These are phyloP conservation scores for Neoboletus magnificus DNA, from an alignment of 768 basidiomycete genomes.

Conservation along the genomic window DNA sequence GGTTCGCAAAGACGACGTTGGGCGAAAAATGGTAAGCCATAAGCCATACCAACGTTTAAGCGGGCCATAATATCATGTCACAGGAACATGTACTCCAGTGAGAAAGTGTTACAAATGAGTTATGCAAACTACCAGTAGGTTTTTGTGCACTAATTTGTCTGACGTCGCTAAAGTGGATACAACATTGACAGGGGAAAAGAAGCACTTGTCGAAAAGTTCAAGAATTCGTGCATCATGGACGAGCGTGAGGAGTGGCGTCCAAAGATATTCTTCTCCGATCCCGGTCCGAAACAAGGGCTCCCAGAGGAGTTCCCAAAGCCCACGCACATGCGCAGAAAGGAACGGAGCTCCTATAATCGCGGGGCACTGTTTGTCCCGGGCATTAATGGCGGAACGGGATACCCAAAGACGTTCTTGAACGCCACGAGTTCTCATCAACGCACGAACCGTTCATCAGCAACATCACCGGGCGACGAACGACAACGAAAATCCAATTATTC, in stretches of 20 bases:
- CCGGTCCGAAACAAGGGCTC: slow-evolving; percentile 68
- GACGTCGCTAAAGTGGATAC: slow-evolving; percentile 7
- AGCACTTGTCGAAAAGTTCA: slow-evolving; percentile 88
- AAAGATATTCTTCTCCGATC: slow-evolving; percentile 74
- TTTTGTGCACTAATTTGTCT: not conserved
- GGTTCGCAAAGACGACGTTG: slow-evolving; percentile 68
- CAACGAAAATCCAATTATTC: slow-evolving; percentile 21
- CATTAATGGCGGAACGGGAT: slow-evolving; percentile 21
- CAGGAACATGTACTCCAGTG: slow-evolving; percentile 91
- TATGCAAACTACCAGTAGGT: slow-evolving; percentile 91
- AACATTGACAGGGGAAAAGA: slow-evolving; percentile 68
- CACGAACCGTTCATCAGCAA: slow-evolving; percentile 10
- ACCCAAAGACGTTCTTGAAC: slow-evolving; percentile 30
- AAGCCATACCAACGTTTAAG: not conserved
- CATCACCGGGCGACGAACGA: slow-evolving; percentile 23
- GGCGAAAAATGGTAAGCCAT: slow-evolving; percentile 74
- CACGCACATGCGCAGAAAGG: slow-evolving; percentile 77
- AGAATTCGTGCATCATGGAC: slow-evolving; percentile 89
- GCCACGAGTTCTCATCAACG: slow-evolving; percentile 19
- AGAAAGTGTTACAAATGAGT: slow-evolving; percentile 88
- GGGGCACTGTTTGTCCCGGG: slow-evolving; percentile 66
- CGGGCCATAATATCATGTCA: slow-evolving; percentile 1
- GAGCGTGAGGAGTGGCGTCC: slow-evolving; percentile 80
- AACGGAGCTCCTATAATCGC: slow-evolving; percentile 76
- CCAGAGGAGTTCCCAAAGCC: slow-evolving; percentile 81